Evolutionary conservation across 2,329 filamentous ascomycete genomes (phyloP), one percentile per base, ranked within the genome.

Genomic region (Epichloe baconii): DNA sequence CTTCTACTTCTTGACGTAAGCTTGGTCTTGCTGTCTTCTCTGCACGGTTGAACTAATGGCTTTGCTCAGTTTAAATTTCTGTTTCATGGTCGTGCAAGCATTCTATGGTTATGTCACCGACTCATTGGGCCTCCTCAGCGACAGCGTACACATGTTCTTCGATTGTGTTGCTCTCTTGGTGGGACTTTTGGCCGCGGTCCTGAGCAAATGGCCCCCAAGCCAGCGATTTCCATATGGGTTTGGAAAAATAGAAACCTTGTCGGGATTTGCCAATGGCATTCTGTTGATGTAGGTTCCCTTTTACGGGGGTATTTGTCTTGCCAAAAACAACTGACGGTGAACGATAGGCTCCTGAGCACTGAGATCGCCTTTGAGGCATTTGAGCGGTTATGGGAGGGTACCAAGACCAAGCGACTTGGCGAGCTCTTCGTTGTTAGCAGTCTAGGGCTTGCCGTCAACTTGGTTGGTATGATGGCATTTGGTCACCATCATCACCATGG

Each of bases 141-240:
- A 98, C 68, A 97, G 90, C 61, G 93, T 98, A 56, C 93, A 98
- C 69, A 98, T 98, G 93, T 91, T 98, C 62, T 97, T 98, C 61
- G 93, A 98, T 68, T 98, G 93, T 59, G 82, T 96, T 37, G 93
- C 91, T 19, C 77, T 98, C 31, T 80, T 87, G 1, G 89, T 98
- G 37, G 93, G 93, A 11, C 74, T 98, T 10, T 85, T 91, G 59
- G 93, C 93, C 31, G 85, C 91, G 2, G 89, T 98, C 5, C 88
- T 95, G 74, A 93, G 88, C 68, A 97, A 97, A 68, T 96, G 93
- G 90, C 89, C 90, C 1, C 86, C 89, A 0, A 95, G 85, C 64
- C 77, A 86, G 53, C 77, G 83, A 19, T 97, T 95, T 60, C 93
- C 93, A 0, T 97, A 96, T 62, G 93, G 93, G 0, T 93, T 95